These are phyloP conservation scores for Candida sanyaensis DNA, from an alignment of 1,139 yeast genomes.

Conservation along the genomic window DNA sequence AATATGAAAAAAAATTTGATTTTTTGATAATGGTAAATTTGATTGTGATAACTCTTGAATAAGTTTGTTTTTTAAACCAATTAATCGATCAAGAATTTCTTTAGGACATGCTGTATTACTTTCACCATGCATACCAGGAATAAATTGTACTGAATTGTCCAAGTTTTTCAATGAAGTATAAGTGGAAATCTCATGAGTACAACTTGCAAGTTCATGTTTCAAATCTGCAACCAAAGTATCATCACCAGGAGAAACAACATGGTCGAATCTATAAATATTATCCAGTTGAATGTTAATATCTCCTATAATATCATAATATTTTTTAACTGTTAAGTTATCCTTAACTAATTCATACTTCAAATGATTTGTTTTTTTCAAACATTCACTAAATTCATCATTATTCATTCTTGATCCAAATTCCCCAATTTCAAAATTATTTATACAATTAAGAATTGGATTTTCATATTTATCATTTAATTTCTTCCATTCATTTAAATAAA, in stretches of 20 bases:
- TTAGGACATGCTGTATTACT: slow-evolving; percentile 6
- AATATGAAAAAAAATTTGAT: slow-evolving; percentile 2
- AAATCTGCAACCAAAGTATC: neutral
- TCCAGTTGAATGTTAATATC: neutral
- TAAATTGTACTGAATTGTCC: slow-evolving; percentile 15
- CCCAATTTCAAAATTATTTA: slow-evolving; percentile 22
- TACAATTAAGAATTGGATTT: slow-evolving; percentile 28
- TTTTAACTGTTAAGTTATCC: slow-evolving; percentile 8
- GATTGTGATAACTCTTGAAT: slow-evolving; percentile 9
- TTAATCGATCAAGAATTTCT: slow-evolving; percentile 17
- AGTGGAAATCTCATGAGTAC: neutral
- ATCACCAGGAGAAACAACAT: neutral
- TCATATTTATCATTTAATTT: slow-evolving; percentile 32
- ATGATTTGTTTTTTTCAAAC: neutral
- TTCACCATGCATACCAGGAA: slow-evolving; percentile 17
- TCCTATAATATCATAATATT: neutral
- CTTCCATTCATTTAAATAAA: slow-evolving; percentile 49
- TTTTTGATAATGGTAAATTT: slow-evolving; percentile 11
- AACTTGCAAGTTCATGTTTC: neutral
- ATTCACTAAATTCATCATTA: slow-evolving; percentile 9
- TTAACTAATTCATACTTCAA: slow-evolving; percentile 5
- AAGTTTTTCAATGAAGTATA: neutral
- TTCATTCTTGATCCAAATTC: slow-evolving; percentile 17
- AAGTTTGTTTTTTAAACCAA: slow-evolving; percentile 20
- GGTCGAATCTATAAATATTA: neutral